These are phyloP conservation scores for Arachnopeziza araneosa DNA, from an alignment of 2,329 filamentous ascomycete species.

Conservation along the genomic window DNA sequence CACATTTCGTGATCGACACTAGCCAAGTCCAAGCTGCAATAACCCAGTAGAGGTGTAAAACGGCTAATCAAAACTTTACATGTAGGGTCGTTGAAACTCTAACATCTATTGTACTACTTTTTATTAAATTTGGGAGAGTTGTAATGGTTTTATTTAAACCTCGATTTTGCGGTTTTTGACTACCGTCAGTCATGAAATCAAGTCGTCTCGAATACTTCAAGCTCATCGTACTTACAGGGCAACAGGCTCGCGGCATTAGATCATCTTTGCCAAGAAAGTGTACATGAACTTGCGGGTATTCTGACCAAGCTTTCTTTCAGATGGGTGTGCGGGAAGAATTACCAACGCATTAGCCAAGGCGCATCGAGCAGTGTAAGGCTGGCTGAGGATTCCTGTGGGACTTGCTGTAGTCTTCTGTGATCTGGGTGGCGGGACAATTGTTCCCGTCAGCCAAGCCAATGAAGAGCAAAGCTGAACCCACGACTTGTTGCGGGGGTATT, in stretches of 20 bases:
- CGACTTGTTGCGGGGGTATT: not conserved
- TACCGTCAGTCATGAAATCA: not conserved
- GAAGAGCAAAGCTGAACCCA: not conserved
- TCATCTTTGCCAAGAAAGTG: not conserved
- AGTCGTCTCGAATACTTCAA: not conserved
- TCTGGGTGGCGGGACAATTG: not conserved
- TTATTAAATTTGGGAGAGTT: not conserved
- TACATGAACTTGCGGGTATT: not conserved
- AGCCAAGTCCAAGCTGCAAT: not conserved
- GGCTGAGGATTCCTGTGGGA: not conserved
- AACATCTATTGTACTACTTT: not conserved
- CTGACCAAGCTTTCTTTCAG: not conserved
- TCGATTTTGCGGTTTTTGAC: not conserved
- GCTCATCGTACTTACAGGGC: not conserved
- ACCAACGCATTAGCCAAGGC: not conserved
- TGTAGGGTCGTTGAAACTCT: not conserved
- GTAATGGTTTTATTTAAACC: not conserved
- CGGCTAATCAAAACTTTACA: not conserved
- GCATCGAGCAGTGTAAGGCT: not conserved
- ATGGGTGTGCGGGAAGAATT: not conserved
- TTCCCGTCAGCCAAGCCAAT: not conserved
- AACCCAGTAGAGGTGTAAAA: not conserved
- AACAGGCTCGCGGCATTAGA: not conserved
- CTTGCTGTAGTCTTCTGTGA: not conserved
- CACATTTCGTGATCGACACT: not conserved